These are phyloP conservation scores for Senecio squalidus DNA, from an alignment of 140 eudicot genomes.

Conservation along the genomic window DNA sequence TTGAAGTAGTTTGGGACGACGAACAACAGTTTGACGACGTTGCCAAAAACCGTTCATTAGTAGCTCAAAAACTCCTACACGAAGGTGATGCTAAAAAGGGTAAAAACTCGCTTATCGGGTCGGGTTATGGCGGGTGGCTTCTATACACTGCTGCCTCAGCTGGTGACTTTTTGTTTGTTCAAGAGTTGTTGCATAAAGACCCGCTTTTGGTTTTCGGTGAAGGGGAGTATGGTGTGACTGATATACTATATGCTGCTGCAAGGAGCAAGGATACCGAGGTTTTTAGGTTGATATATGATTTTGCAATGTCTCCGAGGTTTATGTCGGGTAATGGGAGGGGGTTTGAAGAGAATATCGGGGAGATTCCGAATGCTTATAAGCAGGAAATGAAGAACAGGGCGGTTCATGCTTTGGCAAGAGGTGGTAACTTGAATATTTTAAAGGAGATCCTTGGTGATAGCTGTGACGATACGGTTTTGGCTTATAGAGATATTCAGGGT, in stretches of 20 bases:
- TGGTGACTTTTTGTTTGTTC: slow-evolving; percentile 67
- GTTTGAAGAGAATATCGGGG: slow-evolving; percentile 42
- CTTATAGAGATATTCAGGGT: slow-evolving; percentile 69
- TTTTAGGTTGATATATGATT: slow-evolving; percentile 63
- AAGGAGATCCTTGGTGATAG: slow-evolving; percentile 70
- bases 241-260: slow-evolving; percentile 91
- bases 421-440: slow-evolving; percentile 63
- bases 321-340: slow-evolving; percentile 34
- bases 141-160: slow-evolving; percentile 98
- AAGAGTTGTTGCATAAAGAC: slow-evolving; percentile 56
- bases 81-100: slow-evolving; percentile 59
- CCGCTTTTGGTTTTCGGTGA: slow-evolving; percentile 94
- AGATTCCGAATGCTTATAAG: slow-evolving; percentile 61
- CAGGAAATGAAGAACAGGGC: slow-evolving; percentile 88
- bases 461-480: slow-evolving; percentile 37
- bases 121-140: slow-evolving; percentile 98
- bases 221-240: slow-evolving; percentile 95
- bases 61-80: slow-evolving; percentile 54
- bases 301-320: slow-evolving; percentile 76
- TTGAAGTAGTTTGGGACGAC: slow-evolving; percentile 95
- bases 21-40: slow-evolving; percentile 79
- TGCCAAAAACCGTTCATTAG: slow-evolving; percentile 63
- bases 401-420: slow-evolving; percentile 90
- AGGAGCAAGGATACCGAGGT: slow-evolving; percentile 69
- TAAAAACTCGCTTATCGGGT: slow-evolving; percentile 57